Conservation (phyloP, 495 filamentous ascomycete species). For the Trichoderma parareesei region DNA sequence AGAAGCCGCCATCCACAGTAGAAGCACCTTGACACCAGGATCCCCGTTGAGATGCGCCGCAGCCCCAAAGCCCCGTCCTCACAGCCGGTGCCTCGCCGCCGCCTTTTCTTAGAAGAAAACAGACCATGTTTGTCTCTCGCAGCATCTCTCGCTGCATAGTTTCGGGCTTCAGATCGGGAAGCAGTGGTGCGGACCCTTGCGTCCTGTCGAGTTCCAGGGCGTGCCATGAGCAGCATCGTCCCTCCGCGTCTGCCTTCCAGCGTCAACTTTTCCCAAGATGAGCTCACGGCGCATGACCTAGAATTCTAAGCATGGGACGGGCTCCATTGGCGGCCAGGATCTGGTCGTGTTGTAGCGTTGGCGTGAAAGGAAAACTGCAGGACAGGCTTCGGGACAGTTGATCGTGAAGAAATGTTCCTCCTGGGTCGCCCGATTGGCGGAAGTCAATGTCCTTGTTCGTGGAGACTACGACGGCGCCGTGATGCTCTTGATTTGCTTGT, state of each 20-base stretch:
- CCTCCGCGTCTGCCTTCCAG: constrained; percentile 9
- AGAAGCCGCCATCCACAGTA: constrained; percentile 24
- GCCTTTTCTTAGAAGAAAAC: constrained; percentile 12
- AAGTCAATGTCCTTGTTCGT: constrained; percentile 20
- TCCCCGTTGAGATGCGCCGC: constrained; percentile 22
- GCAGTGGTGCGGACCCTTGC: constrained; percentile 11
- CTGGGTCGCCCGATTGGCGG: constrained; percentile 23
- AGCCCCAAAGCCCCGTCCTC: constrained; percentile 22
- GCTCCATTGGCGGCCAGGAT: constrained; percentile 16
- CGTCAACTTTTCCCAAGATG: constrained; percentile 9
- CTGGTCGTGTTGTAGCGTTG: constrained; percentile 16
- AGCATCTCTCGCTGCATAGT: constrained; percentile 18
- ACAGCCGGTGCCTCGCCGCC: constrained; percentile 11
- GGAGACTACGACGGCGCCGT: constrained; percentile 18
- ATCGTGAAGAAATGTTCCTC: constrained; percentile 22
- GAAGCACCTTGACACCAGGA: constrained; percentile 20
- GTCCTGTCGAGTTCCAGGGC: constrained; percentile 22
- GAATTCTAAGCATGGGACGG: constrained; percentile 18
- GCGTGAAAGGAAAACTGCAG: constrained; percentile 21
- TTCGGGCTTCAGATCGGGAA: constrained; percentile 15
- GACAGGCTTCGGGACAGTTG: constrained; percentile 21
- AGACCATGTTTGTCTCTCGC: constrained; percentile 18
- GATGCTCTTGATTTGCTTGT: neutral
- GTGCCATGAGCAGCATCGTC: constrained; percentile 25
- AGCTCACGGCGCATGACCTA: constrained; percentile 17